Conservation (phyloP, 495 filamentous ascomycete genomes). For the Penicillium lagena region DNA sequence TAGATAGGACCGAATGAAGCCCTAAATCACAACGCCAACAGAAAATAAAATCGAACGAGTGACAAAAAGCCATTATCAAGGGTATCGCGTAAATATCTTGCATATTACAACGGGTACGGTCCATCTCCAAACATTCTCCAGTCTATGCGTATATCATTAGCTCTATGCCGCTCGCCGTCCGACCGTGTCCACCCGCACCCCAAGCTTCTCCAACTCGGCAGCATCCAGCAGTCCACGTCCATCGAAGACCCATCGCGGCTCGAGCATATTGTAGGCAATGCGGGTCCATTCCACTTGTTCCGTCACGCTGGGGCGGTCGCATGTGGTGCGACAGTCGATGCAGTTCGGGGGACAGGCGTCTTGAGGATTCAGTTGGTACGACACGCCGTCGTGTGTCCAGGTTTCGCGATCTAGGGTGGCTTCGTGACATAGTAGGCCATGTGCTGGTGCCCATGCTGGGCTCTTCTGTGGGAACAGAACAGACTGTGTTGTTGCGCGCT, state of each 20-base stretch:
- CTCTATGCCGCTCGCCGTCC: conserved; percentile 8
- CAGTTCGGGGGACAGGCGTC: conserved; percentile 13
- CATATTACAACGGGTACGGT: too few species aligned
- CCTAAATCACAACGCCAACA: too few species aligned
- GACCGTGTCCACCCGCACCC: conserved; percentile 34
- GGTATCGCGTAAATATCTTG: too few species aligned
- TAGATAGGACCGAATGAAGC: too few species aligned
- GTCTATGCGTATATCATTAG: too few species aligned
- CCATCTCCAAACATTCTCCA: too few species aligned
- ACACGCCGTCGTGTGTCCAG: conserved; percentile 10
- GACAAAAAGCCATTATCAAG: too few species aligned
- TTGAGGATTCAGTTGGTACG: conserved; percentile 13
- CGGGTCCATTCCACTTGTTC: conserved; percentile 47
- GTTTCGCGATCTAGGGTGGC: conserved; percentile 1
- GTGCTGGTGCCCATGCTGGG: neutral
- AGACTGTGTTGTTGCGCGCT: neutral
- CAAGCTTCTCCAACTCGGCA: conserved; percentile 46
- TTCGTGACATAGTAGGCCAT: too few species aligned
- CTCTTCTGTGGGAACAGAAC: neutral
- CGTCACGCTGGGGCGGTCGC: conserved; percentile 7
- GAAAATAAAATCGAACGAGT: too few species aligned
- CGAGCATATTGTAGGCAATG: conserved; percentile 49
- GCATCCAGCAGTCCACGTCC: conserved; percentile 58
- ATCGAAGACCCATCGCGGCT: conserved; percentile 67
- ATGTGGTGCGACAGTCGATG: conserved; percentile 12